Base-by-base conservation (phyloP, 805 yeast genomes). In the Nakazawaea populi region DNA sequence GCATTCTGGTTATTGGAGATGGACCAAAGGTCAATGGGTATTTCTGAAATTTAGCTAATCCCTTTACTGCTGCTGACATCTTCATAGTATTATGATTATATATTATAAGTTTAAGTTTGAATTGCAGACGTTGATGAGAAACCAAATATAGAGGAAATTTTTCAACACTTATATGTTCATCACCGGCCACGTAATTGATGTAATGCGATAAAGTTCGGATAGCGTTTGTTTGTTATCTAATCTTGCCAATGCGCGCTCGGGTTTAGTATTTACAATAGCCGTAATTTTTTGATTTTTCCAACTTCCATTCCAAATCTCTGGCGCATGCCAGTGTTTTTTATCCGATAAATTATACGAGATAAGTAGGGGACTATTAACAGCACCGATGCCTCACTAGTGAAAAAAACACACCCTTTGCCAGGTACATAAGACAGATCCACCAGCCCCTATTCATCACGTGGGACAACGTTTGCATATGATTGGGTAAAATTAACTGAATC, bases 11-110 rank as follows among this genome's bases (percentile, higher is more conserved):
- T 46, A 66, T 66, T 53, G 70, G 70, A 2, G 70, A 66, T 37
- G 69, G 68, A 18, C 70, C 70, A 44, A 66, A 66, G 11, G 68
- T 58, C 37, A 66, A 57, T 28, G 56, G 60, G 48, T 65, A 59
- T 48, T 61, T 65, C 53, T 47, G 47, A 46, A 56, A 58, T 35
- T 58, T 57, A 28, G 54, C 57, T 49, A 58, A 50, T 11, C 53
- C 52, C 38, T 11, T 49, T 7, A 36, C 11, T 18, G 49, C 47
- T 30, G 48, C n/a, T 28, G 49, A 42, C 47, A 42, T 50, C 8
- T 29, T 44, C 6, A 18, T 18, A 18, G 2, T 18, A 18, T 18
- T 18, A 14, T 43, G 38, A 29, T 43, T 31, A 30, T 29, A 10
- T 43, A 18, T 2, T 37, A 12, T n/a, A 5, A 11, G 5, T 12